phyloP scores from a whole-genome alignment of 1,284 basidiomycete species.

The Mycena citricolor region DNA sequence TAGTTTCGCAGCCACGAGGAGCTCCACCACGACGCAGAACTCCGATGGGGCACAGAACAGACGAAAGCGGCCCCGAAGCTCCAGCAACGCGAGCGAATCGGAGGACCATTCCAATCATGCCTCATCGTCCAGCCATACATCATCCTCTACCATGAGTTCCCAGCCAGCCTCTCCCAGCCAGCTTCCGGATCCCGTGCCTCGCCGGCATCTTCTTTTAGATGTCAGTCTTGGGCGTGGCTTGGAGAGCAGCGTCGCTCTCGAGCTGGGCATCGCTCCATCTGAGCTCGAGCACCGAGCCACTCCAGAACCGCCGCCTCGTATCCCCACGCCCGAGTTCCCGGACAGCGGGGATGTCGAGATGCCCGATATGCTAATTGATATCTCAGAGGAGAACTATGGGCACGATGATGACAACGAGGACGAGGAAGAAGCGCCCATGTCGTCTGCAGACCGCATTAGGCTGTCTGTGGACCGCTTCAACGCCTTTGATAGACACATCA shows the following conservation, averaged over 20 bases:
- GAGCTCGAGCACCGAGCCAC: conserved; percentile 10
- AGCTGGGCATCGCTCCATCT: conserved; percentile 24
- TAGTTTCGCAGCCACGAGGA: conserved; percentile 25
- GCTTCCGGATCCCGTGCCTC: conserved; percentile 28
- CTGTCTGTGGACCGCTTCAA: conserved; percentile 52
- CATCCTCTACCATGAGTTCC: too few species aligned
- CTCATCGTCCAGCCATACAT: too few species aligned
- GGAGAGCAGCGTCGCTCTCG: conserved; percentile 20
- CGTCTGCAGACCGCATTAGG: conserved; percentile 39
- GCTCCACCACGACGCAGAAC: conserved; percentile 26
- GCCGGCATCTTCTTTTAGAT: conserved; percentile 20
- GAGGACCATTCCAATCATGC: conserved; percentile 29
- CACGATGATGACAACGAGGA: conserved; percentile 22
- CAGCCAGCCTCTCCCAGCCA: conserved; percentile 12
- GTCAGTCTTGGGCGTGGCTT: conserved; percentile 15
- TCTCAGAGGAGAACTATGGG: too few species aligned
- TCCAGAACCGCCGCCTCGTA: conserved; percentile 31
- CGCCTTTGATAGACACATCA: conserved; percentile 28
- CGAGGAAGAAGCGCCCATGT: conserved; percentile 22
- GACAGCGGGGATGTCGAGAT: conserved; percentile 44
- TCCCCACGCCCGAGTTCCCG: conserved; percentile 42
- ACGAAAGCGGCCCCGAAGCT: conserved; percentile 42
- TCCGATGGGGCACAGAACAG: conserved; percentile 44
- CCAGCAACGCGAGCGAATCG: conserved; percentile 34
- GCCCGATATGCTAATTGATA: conserved; percentile 38